These are phyloP conservation scores for Cunninghamia lanceolata DNA, from an alignment of 75 land plant genomes.

Conservation along the genomic window DNA sequence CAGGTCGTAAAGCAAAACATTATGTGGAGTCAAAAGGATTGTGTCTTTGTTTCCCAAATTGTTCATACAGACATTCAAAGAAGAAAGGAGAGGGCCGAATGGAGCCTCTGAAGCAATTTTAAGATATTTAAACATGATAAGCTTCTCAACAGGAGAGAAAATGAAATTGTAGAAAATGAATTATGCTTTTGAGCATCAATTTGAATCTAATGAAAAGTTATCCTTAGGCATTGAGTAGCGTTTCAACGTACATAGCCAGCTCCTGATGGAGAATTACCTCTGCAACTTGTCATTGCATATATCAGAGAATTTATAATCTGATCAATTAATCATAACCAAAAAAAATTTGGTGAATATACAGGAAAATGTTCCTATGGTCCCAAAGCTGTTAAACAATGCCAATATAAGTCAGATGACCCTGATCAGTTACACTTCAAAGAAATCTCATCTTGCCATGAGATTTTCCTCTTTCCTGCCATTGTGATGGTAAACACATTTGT, in stretches of 20 bases:
- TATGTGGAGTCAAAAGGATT: not conserved
- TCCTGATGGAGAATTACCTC: not conserved
- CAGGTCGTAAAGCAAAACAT: not conserved
- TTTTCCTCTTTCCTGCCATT: not conserved
- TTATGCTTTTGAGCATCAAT: not conserved
- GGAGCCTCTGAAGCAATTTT: not conserved
- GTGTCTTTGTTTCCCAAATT: not conserved
- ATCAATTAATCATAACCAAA: not conserved
- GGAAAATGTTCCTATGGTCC: not conserved
- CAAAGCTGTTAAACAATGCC: no score
- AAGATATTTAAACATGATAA: not conserved
- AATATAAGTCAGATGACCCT: not conserved
- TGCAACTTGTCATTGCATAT: not conserved
- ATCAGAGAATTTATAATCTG: not conserved
- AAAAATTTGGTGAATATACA: not conserved
- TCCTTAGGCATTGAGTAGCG: not conserved
- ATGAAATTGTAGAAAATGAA: not conserved
- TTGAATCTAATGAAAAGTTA: not conserved
- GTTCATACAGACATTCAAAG: not conserved
- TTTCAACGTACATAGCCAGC: not conserved
- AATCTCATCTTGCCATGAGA: not conserved
- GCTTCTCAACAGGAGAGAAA: not conserved
- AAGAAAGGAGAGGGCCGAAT: not conserved
- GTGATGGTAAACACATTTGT: not conserved
- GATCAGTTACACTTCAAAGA: not conserved